Conservation (phyloP, 1,139 yeast genomes). For the Blastobotrys ciferrii region DNA sequence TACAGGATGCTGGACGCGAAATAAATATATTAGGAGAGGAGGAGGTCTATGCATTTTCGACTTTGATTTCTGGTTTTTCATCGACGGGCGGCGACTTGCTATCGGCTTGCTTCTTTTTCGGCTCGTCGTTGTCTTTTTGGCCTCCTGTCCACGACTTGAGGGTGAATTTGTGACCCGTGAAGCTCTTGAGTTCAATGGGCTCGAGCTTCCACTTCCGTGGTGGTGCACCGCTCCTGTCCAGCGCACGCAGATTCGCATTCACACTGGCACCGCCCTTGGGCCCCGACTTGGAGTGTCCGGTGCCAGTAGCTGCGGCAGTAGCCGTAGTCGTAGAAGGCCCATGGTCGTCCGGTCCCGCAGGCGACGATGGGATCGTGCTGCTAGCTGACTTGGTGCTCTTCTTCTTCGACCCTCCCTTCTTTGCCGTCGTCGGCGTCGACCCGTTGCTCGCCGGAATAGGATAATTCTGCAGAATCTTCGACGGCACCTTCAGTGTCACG, state of each 20-base stretch:
- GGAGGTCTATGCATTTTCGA: slow-evolving; percentile 1
- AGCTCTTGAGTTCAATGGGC: slow-evolving; percentile 51
- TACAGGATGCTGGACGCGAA: too few species aligned
- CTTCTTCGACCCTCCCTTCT: background rate
- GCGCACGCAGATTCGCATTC: slow-evolving; percentile 32
- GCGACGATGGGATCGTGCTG: slow-evolving; percentile 17
- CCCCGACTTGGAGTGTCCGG: slow-evolving; percentile 20
- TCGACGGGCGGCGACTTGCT: background rate
- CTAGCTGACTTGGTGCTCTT: slow-evolving; percentile 7
- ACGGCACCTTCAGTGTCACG: slow-evolving; percentile 33
- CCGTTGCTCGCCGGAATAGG: slow-evolving; percentile 17
- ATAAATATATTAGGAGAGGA: too few species aligned
- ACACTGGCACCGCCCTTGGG: slow-evolving; percentile 21
- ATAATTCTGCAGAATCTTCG: slow-evolving; percentile 25
- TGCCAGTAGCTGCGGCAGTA: slow-evolving; percentile 11
- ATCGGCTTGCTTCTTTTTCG: slow-evolving; percentile 3
- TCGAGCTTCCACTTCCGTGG: slow-evolving; percentile 52
- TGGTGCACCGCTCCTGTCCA: slow-evolving; percentile 53
- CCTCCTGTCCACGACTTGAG: slow-evolving; percentile 42
- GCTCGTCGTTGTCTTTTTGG: slow-evolving; percentile 9
- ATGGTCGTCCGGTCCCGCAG: slow-evolving; percentile 13
- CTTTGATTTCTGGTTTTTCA: background rate
- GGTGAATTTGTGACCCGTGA: slow-evolving; percentile 56
- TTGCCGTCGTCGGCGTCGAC: slow-evolving; percentile 10
- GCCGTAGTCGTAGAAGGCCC: slow-evolving; percentile 10